Evolutionary conservation across 208 protist genomes (phyloP), one percentile per base, ranked within the genome.

Genomic region (Acanthamoeba sp.): DNA sequence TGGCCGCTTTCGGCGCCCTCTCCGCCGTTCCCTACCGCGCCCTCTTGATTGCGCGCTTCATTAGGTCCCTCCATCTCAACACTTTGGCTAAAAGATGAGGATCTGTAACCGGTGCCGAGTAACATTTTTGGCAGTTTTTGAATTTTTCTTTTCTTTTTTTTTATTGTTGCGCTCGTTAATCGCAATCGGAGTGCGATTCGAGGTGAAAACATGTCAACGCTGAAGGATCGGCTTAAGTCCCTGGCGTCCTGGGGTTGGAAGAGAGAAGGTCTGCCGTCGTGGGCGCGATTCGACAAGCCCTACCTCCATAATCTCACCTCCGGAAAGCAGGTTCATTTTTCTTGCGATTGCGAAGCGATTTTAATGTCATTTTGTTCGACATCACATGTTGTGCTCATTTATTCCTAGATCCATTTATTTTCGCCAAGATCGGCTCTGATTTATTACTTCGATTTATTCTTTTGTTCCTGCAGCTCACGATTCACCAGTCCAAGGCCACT

Each of bases 191-290:
- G 22, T 66, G 34, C 57, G 29, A 55, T 89, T 29, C 16, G 80
- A 3, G 36, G 20, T 6, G 32, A 78, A 84, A 32, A n/a, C n/a
- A 89, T 90, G 84, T 42, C 84, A 14, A 90, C 84, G 32, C 18
- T 90, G 14, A 66, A 57, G 84, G 84, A 90, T 4, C 12, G 84
- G 38, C 12, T 90, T 2, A 90, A 90, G 84, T 42, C 84, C 34
- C 45, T 93, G 62, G 88, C 88, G 42, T 14, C 62, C 5, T 78
- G 55, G 62, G 88, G 42, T 1, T 93, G 88, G 88, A 93, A 93
- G 88, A 14, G 88, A 42, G 88, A 93, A 45, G 88, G 88, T 32
- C 32, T 71, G 34, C 40, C 62, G 27, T 78, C 40, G 27, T 64
- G 48, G 64, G 88, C 57, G 2, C 88, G 52, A 14, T 93, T 93